These are phyloP conservation scores for Chaetothyriales sp. DNA, from an alignment of 2,329 filamentous ascomycete genomes.

Conservation along the genomic window DNA sequence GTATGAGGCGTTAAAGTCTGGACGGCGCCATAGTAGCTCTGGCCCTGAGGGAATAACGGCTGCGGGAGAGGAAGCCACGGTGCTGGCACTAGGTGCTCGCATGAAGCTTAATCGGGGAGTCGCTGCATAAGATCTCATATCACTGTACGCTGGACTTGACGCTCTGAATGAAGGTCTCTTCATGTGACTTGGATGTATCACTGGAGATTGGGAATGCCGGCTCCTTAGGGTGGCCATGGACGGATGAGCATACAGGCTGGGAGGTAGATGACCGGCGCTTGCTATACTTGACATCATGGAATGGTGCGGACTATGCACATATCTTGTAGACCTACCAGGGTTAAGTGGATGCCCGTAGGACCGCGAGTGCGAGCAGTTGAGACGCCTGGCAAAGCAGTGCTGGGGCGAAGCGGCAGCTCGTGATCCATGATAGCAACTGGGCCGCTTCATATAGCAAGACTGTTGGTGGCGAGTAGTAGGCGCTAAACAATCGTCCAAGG, in stretches of 20 bases:
- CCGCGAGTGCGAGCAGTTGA: background rate
- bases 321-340: background rate
- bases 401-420: conserved; percentile 7
- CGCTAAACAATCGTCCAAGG: conserved; percentile 12
- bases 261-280: background rate
- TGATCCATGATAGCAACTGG: conserved; percentile 8
- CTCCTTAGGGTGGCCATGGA: conserved; percentile 17
- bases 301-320: background rate
- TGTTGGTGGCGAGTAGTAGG: conserved; percentile 7
- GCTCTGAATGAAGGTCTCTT: conserved; percentile 5
- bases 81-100: conserved; percentile 9
- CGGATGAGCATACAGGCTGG: conserved; percentile 12
- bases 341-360: background rate
- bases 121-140: conserved; percentile 6
- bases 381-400: background rate
- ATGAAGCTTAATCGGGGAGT: conserved; percentile 5
- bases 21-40: conserved; percentile 8
- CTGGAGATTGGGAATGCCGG: conserved; percentile 12
- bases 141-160: conserved; percentile 13
- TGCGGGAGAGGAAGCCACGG: conserved; percentile 15
- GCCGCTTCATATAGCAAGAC: conserved; percentile 4
- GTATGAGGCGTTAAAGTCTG: conserved; percentile 12
- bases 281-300: background rate
- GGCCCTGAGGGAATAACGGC: background rate
- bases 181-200: conserved; percentile 2